Base-by-base conservation (phyloP, 495 filamentous ascomycete genomes). In the Cercophora newfieldiana region DNA sequence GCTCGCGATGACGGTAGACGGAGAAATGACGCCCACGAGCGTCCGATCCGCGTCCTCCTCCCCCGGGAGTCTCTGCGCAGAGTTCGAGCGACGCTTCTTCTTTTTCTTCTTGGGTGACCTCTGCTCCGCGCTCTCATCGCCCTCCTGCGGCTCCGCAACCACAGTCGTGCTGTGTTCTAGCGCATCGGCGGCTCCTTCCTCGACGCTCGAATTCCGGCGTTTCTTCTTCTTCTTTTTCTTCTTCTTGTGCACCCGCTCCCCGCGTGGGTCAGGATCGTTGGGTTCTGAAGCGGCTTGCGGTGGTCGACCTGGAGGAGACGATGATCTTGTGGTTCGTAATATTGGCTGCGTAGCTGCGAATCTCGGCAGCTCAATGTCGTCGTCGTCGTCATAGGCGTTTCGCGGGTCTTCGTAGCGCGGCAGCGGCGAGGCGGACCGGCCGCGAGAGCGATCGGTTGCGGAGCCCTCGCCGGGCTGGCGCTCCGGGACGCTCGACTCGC, bases 31-130 rank as follows among this genome's bases (percentile, higher is more conserved):
- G 50, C 50, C 37, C 37, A 10, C 50, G 6, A 26, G 50, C n/a
- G 6, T 22, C 29, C 1, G 31, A 44, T 44, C 22, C 10, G 19
- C 57, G 6, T 31, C 8, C 22, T 21, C 7, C 33, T 60, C 57
- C 30, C 33, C 57, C 2, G 16, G 14, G n/a, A 26, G 57, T n/a
- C 31, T 37, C 26, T 31, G 18, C 44, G 37, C 16, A 16, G 18
- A 18, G 18, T 6, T 25, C 24, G 59, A 51, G 7, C 22, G 59
- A 10, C 18, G 59, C 22, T 28, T 51, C 44, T 61, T 51, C 25
- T 31, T 61, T 25, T 61, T 61, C 24, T 49, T 28, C 33, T 61
- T 51, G 0, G 21, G 54, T n/a, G 54, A n/a, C 26, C 24, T 53
- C 49, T 53, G 49, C 49, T 56, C 53, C 5, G 12, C 24, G 53